Conservation (phyloP, 176 grass and related monocot species). For the Canna indica region DNA sequence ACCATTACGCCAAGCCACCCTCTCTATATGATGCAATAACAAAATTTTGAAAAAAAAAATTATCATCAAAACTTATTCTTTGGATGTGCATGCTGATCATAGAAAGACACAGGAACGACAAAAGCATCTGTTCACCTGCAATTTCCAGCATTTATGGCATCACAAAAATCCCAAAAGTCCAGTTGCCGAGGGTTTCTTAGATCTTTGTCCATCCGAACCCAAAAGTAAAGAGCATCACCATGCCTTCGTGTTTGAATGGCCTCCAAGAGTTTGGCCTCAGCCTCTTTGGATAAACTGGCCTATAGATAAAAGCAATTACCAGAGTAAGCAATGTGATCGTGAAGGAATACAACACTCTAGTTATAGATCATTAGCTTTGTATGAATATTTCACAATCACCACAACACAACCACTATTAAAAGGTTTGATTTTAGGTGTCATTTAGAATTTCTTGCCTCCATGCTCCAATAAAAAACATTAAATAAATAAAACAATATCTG, state of each 20-base stretch:
- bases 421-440: not conserved
- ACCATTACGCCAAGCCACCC: too few relatives aligned
- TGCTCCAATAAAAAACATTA: not conserved
- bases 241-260: conserved; percentile 65
- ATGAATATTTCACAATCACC: not conserved
- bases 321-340: not conserved
- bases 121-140: conserved; percentile 51
- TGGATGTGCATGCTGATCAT: not conserved
- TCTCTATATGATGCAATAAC: too few relatives aligned
- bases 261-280: conserved; percentile 69
- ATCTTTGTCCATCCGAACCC: conserved; percentile 91
- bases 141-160: conserved; percentile 89
- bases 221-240: conserved; percentile 96
- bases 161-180: conserved; percentile 95
- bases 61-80: not conserved
- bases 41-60: too few relatives aligned
- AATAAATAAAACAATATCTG: not conserved
- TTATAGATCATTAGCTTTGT: not conserved
- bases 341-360: not conserved
- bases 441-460: not conserved
- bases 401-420: not conserved
- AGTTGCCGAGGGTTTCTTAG: conserved; percentile 41
- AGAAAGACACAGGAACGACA: not conserved
- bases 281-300: conserved; percentile 56
- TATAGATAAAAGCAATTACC: conserved; percentile 21